A percentile compares a stretch with the other conserved stretches of the same genome.
phyloP scores from a whole-genome alignment of 2,329 filamentous ascomycete genomes.

The Emergomyces pasteurianus region DNA sequence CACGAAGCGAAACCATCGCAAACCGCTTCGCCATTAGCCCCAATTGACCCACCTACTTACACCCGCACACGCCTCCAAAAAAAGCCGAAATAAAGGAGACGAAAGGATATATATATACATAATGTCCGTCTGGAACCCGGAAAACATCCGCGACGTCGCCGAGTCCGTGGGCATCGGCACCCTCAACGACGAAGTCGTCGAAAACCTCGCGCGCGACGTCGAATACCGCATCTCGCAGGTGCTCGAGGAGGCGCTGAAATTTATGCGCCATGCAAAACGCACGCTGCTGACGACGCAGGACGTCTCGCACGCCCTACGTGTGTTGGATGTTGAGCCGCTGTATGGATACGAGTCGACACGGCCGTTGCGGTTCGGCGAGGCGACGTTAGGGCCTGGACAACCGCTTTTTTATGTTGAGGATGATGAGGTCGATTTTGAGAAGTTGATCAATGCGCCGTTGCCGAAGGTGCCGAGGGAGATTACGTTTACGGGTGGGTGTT shows the following conservation, averaged over 20 bases:
- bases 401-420: conserved; percentile 96
- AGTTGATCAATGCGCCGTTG: conserved; percentile 89
- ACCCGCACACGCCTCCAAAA: background rate
- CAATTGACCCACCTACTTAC: background rate
- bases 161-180: conserved; percentile 83
- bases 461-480: conserved; percentile 91
- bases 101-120: conserved; percentile 6
- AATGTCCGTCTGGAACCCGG: conserved; percentile 79
- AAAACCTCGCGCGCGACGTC: conserved; percentile 81
- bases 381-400: conserved; percentile 83
- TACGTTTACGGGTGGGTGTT: conserved; percentile 64
- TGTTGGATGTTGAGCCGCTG: conserved; percentile 84
- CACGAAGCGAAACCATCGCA: too few species aligned
- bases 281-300: conserved; percentile 84
- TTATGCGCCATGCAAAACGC: conserved; percentile 84
- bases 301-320: conserved; percentile 69
- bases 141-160: conserved; percentile 90
- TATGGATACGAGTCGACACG: conserved; percentile 93
- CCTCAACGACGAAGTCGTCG: conserved; percentile 73
- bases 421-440: conserved; percentile 97
- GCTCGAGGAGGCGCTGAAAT: conserved; percentile 84
- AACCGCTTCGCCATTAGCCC: too few species aligned
- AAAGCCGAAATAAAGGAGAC: background rate
- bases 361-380: conserved; percentile 83
- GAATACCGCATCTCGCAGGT: conserved; percentile 92